Evolutionary conservation across 1,139 yeast species (phyloP).

Genomic region (Zygosaccharomyces pseudobailii): DNA sequence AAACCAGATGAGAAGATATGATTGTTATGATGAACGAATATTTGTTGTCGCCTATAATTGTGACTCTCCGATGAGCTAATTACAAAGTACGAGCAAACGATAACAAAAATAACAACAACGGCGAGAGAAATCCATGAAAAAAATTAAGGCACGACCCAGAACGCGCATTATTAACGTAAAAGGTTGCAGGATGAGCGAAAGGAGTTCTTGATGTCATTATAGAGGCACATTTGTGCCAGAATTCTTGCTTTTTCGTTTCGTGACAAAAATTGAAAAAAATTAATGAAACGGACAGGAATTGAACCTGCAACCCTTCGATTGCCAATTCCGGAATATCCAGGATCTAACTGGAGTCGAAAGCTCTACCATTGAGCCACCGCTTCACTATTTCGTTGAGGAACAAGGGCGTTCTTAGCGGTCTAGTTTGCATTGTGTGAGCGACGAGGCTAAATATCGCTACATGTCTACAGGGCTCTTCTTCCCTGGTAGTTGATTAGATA

Average conservation of each 20-base stretch:
- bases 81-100: too few species aligned
- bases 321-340: constrained; percentile 30
- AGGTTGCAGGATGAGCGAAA: too few species aligned
- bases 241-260: not conserved
- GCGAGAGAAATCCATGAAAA: too few species aligned
- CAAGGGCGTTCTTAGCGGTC: not conserved
- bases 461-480: too few species aligned
- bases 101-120: too few species aligned
- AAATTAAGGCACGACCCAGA: too few species aligned
- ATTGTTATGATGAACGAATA: not conserved
- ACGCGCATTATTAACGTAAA: too few species aligned
- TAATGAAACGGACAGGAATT: constrained; percentile 67
- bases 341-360: constrained; percentile 70
- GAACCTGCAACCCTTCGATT: constrained; percentile 74
- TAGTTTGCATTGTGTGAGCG: not conserved
- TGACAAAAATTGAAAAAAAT: not conserved
- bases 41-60: not conserved
- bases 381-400: constrained; percentile 36
- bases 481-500: too few species aligned
- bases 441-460: too few species aligned
- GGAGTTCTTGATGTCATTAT: too few species aligned
- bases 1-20: not conserved
- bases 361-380: constrained; percentile 95
- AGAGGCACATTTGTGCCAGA: too few species aligned
- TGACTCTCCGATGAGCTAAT: too few species aligned